Base-by-base conservation (phyloP, 495 filamentous ascomycete genomes). In the Penicillium malachiteum region DNA sequence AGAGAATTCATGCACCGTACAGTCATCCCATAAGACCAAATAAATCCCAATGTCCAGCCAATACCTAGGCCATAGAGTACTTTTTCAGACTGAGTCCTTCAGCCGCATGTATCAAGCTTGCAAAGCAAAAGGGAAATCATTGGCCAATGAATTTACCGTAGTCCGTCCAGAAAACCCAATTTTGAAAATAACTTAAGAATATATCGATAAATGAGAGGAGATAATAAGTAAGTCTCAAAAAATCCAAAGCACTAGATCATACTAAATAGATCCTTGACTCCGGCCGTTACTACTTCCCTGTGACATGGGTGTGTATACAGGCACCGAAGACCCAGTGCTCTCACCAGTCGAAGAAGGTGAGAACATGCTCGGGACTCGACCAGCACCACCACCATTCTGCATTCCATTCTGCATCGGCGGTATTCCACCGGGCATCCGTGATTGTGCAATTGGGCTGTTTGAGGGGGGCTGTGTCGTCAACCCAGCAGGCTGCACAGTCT, bases 231-330 rank as follows among this genome's bases (percentile, higher is more conserved):
- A 26, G 21, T 26, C 21, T 26, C 21, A 26, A 26, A 26, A 26
- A 26, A 1, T 26, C 21, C 21, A 26, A 26, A 26, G 21, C 21
- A 26, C 21, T 26, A 26, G 4, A 4, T 37, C 8, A 37, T 10
- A 38, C 32, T 32, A 57, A 6, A 59, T 45, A 35, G 47, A 59
- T 17, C 55, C 48, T 37, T 52, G 44, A 43, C 18, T 54, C 14
- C 56, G 54, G 8, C 56, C 38, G 37, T 56, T 54, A n/a, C 41
- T 59, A 40, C 31, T 34, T 33, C 50, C 38, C 33, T 39, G 49
- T 13, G 62, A 53, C 46, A 62, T 64, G 9, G 60, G 55, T 12
- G 56, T 52, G 31, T 59, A 66, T 17, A 52, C 65, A 5, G 57
- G 50, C 14, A 63, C 26, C 18, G 62, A 58, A 0, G 50, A 44